These are phyloP conservation scores for Collybia nuda DNA, from an alignment of 768 basidiomycete species.

Conservation along the genomic window DNA sequence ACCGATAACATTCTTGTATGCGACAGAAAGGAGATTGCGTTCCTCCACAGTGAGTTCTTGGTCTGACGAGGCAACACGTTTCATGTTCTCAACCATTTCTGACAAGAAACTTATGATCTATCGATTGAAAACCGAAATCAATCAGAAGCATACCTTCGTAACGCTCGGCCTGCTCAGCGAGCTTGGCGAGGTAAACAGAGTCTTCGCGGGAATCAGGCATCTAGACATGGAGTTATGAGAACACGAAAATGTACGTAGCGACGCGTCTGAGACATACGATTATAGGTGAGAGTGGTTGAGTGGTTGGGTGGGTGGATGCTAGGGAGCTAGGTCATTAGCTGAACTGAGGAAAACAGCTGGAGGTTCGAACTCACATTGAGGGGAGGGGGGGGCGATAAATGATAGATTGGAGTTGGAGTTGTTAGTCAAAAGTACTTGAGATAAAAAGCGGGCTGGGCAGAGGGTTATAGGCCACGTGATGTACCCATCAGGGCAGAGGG, in stretches of 20 bases:
- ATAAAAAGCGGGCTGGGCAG: slow-evolving; percentile 70
- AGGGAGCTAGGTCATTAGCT: slow-evolving; percentile 4
- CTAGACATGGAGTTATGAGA: slow-evolving; percentile 34
- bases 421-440: slow-evolving; percentile 51
- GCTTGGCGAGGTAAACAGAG: slow-evolving; percentile 99
- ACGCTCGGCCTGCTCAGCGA: slow-evolving; percentile 99
- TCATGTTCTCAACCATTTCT: slow-evolving; percentile 99
- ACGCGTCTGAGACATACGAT: slow-evolving; percentile 49
- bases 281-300: slow-evolving; percentile 21
- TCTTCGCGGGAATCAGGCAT: slow-evolving; percentile 91
- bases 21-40: slow-evolving; percentile 95
- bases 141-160: slow-evolving; percentile 77
- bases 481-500: slow-evolving; percentile 43
- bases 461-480: slow-evolving; percentile 56
- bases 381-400: slow-evolving; percentile 36
- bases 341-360: slow-evolving; percentile 33
- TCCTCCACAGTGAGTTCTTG: slow-evolving; percentile 98
- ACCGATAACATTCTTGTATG: slow-evolving; percentile 99
- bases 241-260: slow-evolving; percentile 26
- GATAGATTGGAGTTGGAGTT: slow-evolving; percentile 39
- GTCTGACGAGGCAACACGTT: slow-evolving; percentile 95
- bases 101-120: slow-evolving; percentile 11
- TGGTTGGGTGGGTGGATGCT: slow-evolving; percentile 10
- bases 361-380: slow-evolving; percentile 38
- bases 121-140: slow-evolving; percentile 5